Percentiles rank a stretch among this genome's conserved stretches.
Evolutionary conservation across 139 green algal species (phyloP).

Genomic region (Coelastrella sp.): DNA sequence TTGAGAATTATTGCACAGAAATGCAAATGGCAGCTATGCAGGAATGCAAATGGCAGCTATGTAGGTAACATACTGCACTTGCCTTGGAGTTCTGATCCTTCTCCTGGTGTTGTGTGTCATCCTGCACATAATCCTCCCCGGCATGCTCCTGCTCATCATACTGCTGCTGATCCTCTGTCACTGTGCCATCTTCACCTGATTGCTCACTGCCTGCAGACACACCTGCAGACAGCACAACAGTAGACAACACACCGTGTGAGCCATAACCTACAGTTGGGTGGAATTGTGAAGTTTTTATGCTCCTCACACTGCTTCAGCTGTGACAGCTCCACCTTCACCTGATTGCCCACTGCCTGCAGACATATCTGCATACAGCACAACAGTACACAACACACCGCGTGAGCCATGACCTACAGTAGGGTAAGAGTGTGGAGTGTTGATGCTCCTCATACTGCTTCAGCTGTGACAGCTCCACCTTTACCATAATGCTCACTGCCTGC

Average conservation of each 20-base stretch:
- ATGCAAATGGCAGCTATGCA: neutral
- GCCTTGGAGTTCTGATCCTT: no score
- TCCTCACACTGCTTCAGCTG: neutral
- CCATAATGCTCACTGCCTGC: neutral
- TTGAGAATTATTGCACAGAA: neutral
- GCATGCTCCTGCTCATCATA: neutral
- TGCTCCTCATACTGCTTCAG: conserved; percentile 14
- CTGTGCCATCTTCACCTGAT: neutral
- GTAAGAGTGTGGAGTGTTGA: neutral
- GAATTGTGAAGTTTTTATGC: no score
- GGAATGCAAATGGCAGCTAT: no score
- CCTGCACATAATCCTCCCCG: no score
- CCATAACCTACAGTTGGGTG: neutral
- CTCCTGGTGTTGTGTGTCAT: no score
- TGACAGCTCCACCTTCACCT: neutral
- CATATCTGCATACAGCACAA: neutral
- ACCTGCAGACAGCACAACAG: neutral
- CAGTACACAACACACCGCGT: neutral
- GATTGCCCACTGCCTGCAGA: neutral
- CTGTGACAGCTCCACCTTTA: neutral
- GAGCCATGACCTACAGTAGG: neutral
- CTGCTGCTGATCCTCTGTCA: neutral
- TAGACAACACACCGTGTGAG: neutral
- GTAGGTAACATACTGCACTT: no score
- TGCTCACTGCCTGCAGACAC: neutral